These are phyloP conservation scores for Pseudozyma sp. DNA, from an alignment of 1,284 basidiomycete species.

Conservation along the genomic window DNA sequence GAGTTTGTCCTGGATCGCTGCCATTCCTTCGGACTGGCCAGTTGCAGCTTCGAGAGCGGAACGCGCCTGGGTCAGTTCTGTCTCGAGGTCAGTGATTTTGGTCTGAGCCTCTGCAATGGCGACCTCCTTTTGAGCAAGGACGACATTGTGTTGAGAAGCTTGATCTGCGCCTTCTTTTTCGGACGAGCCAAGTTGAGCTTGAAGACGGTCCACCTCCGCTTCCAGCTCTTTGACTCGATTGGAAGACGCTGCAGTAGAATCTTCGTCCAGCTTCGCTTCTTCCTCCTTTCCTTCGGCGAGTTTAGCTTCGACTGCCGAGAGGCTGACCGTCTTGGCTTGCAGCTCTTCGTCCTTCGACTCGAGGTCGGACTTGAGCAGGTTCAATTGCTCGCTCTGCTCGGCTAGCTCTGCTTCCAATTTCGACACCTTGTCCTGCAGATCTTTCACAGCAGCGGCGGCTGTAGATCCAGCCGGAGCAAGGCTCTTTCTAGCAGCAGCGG, in stretches of 20 bases:
- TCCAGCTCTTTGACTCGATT: conserved; percentile 34
- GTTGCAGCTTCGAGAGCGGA: conserved; percentile 19
- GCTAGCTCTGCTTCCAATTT: conserved; percentile 52
- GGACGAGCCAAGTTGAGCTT: conserved; percentile 19
- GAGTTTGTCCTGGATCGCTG: conserved; percentile 24
- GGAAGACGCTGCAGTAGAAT: not conserved
- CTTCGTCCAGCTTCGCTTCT: conserved; percentile 5
- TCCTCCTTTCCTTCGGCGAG: conserved; percentile 17
- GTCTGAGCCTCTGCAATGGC: conserved; percentile 26
- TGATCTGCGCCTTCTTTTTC: conserved; percentile 21
- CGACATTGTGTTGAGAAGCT: conserved; percentile 14
- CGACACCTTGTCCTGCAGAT: conserved; percentile 45
- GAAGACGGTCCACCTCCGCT: conserved; percentile 33
- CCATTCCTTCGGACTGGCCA: conserved; percentile 22
- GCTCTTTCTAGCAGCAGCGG: conserved; percentile 31
- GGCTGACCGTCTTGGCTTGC: conserved; percentile 47
- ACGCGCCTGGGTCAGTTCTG: conserved; percentile 23
- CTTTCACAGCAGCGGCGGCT: conserved; percentile 33
- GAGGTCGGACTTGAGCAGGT: conserved; percentile 48
- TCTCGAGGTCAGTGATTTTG: conserved; percentile 30
- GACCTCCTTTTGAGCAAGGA: conserved; percentile 27
- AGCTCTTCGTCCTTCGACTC: conserved; percentile 54
- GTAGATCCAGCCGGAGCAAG: conserved; percentile 25
- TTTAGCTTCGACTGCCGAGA: conserved; percentile 52
- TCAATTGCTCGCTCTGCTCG: conserved; percentile 48